phyloP scores from a whole-genome alignment of 306 rosid species.

The Psophocarpus tetragonolobus region DNA sequence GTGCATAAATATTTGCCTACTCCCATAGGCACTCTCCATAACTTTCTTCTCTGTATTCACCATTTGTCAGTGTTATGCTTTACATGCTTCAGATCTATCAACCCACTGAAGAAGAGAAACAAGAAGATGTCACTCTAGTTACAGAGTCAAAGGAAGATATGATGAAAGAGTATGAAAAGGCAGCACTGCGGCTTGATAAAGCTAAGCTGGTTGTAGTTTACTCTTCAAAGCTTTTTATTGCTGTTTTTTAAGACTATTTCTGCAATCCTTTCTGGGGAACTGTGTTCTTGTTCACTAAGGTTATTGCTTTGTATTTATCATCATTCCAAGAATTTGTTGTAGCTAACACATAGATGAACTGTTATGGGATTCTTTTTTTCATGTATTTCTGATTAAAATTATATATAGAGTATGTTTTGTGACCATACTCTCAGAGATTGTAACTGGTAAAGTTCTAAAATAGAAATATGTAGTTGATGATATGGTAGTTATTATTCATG shows the following conservation, averaged over 20 bases:
- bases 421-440: slow-evolving; percentile 9
- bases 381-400: background rate
- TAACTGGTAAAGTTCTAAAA: background rate
- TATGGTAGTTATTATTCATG: too few species aligned
- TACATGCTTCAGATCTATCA: slow-evolving; percentile 60
- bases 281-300: background rate
- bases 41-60: slow-evolving; percentile 20
- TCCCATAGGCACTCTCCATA: background rate
- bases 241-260: slow-evolving; percentile 3
- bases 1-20: too few species aligned
- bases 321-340: background rate
- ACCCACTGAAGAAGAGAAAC: slow-evolving; percentile 53
- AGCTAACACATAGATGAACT: background rate
- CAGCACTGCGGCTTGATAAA: slow-evolving; percentile 65
- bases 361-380: background rate
- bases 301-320: background rate
- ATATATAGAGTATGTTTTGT: background rate
- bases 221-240: slow-evolving; percentile 30
- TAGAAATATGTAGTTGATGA: too few species aligned
- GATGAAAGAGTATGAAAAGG: slow-evolving; percentile 73
- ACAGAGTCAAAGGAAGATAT: slow-evolving; percentile 67
- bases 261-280: background rate
- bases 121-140: slow-evolving; percentile 58
- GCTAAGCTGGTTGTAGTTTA: slow-evolving; percentile 71
- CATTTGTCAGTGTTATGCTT: slow-evolving; percentile 13